Evolutionary conservation across 2,329 filamentous ascomycete species (phyloP).

Genomic region (Dothidotthia symphoricarpi): DNA sequence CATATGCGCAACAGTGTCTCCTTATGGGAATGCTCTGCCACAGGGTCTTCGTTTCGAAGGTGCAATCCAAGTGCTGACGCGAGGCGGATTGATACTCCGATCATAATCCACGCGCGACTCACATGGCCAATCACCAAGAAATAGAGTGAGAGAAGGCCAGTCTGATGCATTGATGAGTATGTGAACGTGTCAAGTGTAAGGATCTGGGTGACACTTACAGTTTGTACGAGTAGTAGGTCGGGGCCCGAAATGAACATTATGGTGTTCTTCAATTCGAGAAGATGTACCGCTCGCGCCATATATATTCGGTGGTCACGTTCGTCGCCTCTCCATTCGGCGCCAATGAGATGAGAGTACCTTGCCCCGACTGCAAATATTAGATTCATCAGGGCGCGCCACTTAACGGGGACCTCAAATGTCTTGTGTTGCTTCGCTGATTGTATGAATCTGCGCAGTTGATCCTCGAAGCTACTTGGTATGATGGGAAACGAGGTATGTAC

Average conservation of each 20-base stretch:
- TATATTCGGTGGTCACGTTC: slow-evolving; percentile 41
- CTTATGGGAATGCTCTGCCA: slow-evolving; percentile 20
- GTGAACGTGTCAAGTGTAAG: slow-evolving; percentile 1
- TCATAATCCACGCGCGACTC: slow-evolving; percentile 37
- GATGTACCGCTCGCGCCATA: slow-evolving; percentile 33
- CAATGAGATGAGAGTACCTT: slow-evolving; percentile 36
- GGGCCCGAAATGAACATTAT: slow-evolving; percentile 28
- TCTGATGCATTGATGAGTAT: slow-evolving; percentile 8
- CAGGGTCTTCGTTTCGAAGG: slow-evolving; percentile 36
- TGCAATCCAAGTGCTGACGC: slow-evolving; percentile 42
- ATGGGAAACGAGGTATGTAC: slow-evolving; percentile 38
- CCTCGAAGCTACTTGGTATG: slow-evolving; percentile 21
- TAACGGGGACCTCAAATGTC: slow-evolving; percentile 13
- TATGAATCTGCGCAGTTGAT: slow-evolving; percentile 20
- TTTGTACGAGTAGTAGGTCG: slow-evolving; percentile 41
- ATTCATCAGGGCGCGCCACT: slow-evolving; percentile 43
- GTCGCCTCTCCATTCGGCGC: slow-evolving; percentile 28
- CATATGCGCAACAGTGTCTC: slow-evolving; percentile 41
- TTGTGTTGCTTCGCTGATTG: slow-evolving; percentile 6
- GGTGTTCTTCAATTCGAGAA: slow-evolving; percentile 21
- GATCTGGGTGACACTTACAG: slow-evolving; percentile 29
- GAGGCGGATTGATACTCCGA: slow-evolving; percentile 40
- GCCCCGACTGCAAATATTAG: slow-evolving; percentile 46
- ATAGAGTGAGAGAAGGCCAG: slow-evolving; percentile 25
- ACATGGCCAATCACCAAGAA: slow-evolving; percentile 29